phyloP scores from a whole-genome alignment of 2,329 filamentous ascomycete species.

The Aspergillus thermomutatus region DNA sequence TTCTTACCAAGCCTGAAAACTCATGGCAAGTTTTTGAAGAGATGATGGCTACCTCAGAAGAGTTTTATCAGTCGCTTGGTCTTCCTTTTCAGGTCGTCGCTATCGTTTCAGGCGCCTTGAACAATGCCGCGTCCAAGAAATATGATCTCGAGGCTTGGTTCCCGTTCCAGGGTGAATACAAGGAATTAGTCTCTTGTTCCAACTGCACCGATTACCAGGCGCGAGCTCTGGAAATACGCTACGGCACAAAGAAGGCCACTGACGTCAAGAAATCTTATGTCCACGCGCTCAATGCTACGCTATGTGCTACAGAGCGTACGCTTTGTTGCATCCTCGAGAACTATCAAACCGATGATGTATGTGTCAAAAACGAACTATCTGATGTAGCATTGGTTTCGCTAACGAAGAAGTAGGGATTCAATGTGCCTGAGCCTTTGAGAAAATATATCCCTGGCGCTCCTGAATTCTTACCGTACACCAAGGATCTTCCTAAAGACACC shows the following conservation, averaged over 20 bases:
- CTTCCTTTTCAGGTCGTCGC: conserved; percentile 89
- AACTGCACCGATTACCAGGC: conserved; percentile 99
- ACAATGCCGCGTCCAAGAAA: conserved; percentile 87
- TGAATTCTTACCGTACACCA: conserved; percentile 83
- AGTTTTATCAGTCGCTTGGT: conserved; percentile 87
- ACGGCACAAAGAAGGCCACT: conserved; percentile 80
- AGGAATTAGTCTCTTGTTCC: conserved; percentile 94
- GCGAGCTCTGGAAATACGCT: conserved; percentile 87
- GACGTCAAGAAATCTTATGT: conserved; percentile 89
- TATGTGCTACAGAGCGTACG: conserved; percentile 87
- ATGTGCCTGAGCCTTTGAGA: conserved; percentile 75
- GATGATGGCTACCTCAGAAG: conserved; percentile 88
- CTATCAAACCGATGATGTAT: conserved; percentile 83
- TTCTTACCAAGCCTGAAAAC: conserved; percentile 78
- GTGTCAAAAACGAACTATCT: conserved; percentile 22
- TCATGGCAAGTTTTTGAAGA: conserved; percentile 91
- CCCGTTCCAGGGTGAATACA: conserved; percentile 94
- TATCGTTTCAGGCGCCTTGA: conserved; percentile 94
- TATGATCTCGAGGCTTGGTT: conserved; percentile 96
- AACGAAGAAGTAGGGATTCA: conserved; percentile 57
- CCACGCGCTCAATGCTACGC: conserved; percentile 84
- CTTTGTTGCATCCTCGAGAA: conserved; percentile 96
- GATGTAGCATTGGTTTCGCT: conserved; percentile 9
- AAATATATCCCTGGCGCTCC: conserved; percentile 89
- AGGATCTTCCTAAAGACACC: conserved; percentile 76